These are phyloP conservation scores for Geranium rotundifolium DNA, from an alignment of 345 rosid genomes.

Conservation along the genomic window DNA sequence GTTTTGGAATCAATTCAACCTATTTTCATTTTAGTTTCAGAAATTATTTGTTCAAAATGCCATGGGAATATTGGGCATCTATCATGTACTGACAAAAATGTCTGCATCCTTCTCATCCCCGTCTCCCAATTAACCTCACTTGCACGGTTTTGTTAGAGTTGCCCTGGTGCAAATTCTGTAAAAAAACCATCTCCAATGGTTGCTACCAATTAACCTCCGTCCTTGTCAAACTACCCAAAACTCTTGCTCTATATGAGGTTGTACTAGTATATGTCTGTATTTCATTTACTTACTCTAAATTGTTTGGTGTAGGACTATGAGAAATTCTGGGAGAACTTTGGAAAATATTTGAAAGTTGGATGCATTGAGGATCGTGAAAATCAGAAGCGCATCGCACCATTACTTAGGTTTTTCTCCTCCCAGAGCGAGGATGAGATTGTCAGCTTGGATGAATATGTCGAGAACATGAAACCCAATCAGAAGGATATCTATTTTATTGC, in stretches of 20 bases:
- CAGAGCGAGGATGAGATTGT: conserved; percentile 89
- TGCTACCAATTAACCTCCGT: too few relatives aligned
- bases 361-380: conserved; percentile 96
- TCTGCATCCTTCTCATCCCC: too few relatives aligned
- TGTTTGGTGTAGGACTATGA: conserved; percentile 67
- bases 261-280: background rate
- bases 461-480: conserved; percentile 93
- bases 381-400: conserved; percentile 92
- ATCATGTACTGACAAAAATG: too few relatives aligned
- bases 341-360: conserved; percentile 78
- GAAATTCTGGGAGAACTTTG: conserved; percentile 87
- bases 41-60: background rate
- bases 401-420: conserved; percentile 90
- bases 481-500: conserved; percentile 87
- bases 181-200: too few relatives aligned
- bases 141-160: too few relatives aligned
- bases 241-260: background rate
- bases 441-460: conserved; percentile 95
- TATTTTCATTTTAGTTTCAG: background rate
- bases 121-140: too few relatives aligned
- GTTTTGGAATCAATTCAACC: background rate
- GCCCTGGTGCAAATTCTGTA: too few relatives aligned
- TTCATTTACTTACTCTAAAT: background rate
- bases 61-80: background rate
- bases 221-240: too few relatives aligned